Conservation (phyloP, 305 asterid species). For the Salvia sclarea region DNA sequence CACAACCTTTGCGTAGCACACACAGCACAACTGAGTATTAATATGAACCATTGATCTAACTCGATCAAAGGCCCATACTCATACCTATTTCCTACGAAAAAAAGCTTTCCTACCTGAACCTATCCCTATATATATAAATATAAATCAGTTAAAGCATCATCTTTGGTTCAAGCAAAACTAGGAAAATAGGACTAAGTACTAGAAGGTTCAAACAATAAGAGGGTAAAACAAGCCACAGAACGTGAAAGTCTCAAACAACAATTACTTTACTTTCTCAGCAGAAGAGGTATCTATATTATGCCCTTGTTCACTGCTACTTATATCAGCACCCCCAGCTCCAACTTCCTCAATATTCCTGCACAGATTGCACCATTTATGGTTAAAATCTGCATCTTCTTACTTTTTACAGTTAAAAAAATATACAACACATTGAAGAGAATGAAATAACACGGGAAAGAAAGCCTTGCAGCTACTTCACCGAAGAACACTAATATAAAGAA, state of each 20-base stretch:
- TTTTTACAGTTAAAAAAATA: slow-evolving; percentile 15
- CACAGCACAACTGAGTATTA: no score
- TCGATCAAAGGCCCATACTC: no score
- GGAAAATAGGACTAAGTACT: slow-evolving; percentile 22
- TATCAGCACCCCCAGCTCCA: slow-evolving; percentile 56
- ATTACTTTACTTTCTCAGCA: slow-evolving; percentile 63
- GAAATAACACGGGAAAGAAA: slow-evolving; percentile 7
- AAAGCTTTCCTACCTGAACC: no score
- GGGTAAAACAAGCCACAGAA: slow-evolving; percentile 25
- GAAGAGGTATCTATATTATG: slow-evolving; percentile 51
- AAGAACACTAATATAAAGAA: slow-evolving; percentile 21
- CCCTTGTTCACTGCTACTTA: slow-evolving; percentile 53
- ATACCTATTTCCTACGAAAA: no score
- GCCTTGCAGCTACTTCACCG: not conserved
- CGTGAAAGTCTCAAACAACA: slow-evolving; percentile 31
- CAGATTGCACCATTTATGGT: slow-evolving; percentile 30
- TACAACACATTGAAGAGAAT: slow-evolving; percentile 21
- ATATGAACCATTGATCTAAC: no score
- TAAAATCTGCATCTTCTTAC: slow-evolving; percentile 24
- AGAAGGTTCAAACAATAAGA: slow-evolving; percentile 13
- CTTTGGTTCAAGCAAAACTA: slow-evolving; percentile 10
- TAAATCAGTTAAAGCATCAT: slow-evolving; percentile 15
- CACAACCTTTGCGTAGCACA: no score
- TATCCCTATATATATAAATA: no score
- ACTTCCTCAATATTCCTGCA: slow-evolving; percentile 85